Percentiles rank a stretch among this genome's conserved stretches.
Evolutionary conservation across 345 rosid species (phyloP).

Genomic region (Alliaria petiolata): DNA sequence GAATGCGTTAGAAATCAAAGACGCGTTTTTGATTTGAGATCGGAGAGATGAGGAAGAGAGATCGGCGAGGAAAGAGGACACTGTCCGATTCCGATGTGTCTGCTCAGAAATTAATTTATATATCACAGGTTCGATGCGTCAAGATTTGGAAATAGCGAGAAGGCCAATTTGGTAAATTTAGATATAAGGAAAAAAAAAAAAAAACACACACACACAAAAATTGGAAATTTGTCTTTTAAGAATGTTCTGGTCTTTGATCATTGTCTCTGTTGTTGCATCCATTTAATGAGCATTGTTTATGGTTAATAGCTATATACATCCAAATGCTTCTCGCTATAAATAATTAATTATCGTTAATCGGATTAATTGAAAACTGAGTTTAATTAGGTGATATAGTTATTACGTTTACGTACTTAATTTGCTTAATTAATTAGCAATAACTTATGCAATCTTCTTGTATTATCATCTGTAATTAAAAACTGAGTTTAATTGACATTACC

Average conservation of each 20-base stretch:
- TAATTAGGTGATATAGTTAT: not conserved
- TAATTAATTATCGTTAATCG: not conserved
- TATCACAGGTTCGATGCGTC: too few species aligned
- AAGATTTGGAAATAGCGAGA: slow-evolving; percentile 25
- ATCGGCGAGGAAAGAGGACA: slow-evolving; percentile 32
- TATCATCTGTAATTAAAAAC: too few species aligned
- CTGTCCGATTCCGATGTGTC: slow-evolving; percentile 32
- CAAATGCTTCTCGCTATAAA: too few species aligned
- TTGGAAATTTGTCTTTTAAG: slow-evolving; percentile 2
- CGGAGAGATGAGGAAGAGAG: slow-evolving; percentile 27
- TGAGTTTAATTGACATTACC: too few species aligned
- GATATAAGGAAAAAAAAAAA: not conserved
- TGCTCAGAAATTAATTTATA: not conserved
- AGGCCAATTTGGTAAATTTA: slow-evolving; percentile 17
- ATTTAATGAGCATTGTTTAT: not conserved
- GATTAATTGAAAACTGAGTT: not conserved
- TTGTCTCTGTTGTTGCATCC: slow-evolving; percentile 16
- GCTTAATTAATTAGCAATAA: too few species aligned
- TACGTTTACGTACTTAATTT: too few species aligned
- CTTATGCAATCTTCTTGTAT: too few species aligned
- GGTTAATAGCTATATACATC: too few species aligned
- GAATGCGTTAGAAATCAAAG: not conserved
- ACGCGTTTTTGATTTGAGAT: slow-evolving; percentile 16
- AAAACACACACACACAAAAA: not conserved
- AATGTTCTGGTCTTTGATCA: slow-evolving; percentile 28